A percentile compares a stretch with the other conserved stretches of the same genome.
Conservation (phyloP, 2,329 filamentous ascomycete species). For the Lachnellula suecica region DNA sequence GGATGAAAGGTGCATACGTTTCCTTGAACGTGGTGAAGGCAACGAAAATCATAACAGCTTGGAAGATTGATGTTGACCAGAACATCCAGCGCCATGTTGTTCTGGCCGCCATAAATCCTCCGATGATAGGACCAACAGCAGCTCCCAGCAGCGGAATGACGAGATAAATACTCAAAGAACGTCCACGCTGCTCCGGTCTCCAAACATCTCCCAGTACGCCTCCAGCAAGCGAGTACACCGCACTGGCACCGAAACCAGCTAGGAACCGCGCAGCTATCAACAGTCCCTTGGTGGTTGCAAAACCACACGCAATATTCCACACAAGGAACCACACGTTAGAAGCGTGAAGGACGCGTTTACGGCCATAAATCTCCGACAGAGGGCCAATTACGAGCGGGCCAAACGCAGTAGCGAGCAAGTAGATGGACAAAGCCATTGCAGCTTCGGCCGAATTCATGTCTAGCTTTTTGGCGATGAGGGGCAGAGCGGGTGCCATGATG, state of each 20-base stretch:
- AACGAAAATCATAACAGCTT: constrained; percentile 52
- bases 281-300: constrained; percentile 47
- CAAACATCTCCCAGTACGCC: constrained; percentile 53
- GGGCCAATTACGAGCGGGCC: constrained; percentile 58
- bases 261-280: constrained; percentile 59
- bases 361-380: constrained; percentile 57
- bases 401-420: constrained; percentile 43
- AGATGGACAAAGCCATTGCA: constrained; percentile 38
- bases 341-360: constrained; percentile 56
- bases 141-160: constrained; percentile 62
- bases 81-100: constrained; percentile 25
- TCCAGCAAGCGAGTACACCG: constrained; percentile 49
- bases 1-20: constrained; percentile 57
- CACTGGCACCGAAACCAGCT: constrained; percentile 55
- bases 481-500: constrained; percentile 52
- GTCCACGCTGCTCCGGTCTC: constrained; percentile 57
- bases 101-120: constrained; percentile 39
- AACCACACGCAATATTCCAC: constrained; percentile 52
- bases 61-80: constrained; percentile 41
- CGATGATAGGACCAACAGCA: constrained; percentile 39
- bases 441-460: constrained; percentile 46
- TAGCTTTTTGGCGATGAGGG: constrained; percentile 50
- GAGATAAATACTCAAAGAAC: constrained; percentile 58
- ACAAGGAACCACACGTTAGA: constrained; percentile 52
- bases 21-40: constrained; percentile 49